Percentiles rank a stretch among this genome's conserved stretches.
These are phyloP conservation scores for Hyphodiscus sp. DNA, from an alignment of 2,329 filamentous ascomycete genomes.

Conservation along the genomic window DNA sequence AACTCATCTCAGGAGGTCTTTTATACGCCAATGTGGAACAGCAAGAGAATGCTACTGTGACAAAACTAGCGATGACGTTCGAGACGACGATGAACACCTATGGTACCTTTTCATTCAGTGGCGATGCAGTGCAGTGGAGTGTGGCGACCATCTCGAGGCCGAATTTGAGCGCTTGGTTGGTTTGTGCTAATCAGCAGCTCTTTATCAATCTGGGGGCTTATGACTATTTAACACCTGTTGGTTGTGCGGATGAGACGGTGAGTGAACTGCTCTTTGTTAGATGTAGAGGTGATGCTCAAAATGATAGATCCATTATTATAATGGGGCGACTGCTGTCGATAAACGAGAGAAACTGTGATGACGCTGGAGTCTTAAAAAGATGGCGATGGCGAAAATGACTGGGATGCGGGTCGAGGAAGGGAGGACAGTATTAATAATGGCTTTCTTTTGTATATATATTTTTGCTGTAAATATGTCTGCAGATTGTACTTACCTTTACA, in stretches of 20 bases:
- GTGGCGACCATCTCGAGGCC: slow-evolving; percentile 42
- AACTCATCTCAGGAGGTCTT: slow-evolving; percentile 34
- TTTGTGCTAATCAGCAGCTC: slow-evolving; percentile 44
- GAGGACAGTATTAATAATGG: neutral
- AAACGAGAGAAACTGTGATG: neutral
- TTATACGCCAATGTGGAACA: slow-evolving; percentile 23
- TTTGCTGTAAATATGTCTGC: neutral
- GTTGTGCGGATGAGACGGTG: slow-evolving; percentile 53
- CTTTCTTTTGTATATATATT: neutral
- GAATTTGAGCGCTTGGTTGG: slow-evolving; percentile 53
- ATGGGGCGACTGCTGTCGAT: slow-evolving; percentile 30
- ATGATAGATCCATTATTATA: slow-evolving; percentile 37
- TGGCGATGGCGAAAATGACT: neutral
- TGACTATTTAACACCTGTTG: slow-evolving; percentile 48
- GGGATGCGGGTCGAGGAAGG: no score
- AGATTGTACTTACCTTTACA: slow-evolving; percentile 1
- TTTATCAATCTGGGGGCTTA: slow-evolving; percentile 56
- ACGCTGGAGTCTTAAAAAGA: neutral
- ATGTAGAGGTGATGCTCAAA: slow-evolving; percentile 1
- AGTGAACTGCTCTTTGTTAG: slow-evolving; percentile 21
- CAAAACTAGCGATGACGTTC: slow-evolving; percentile 46
- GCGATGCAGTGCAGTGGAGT: slow-evolving; percentile 52
- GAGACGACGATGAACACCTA: slow-evolving; percentile 44
- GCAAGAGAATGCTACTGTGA: slow-evolving; percentile 35
- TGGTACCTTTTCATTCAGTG: slow-evolving; percentile 50